Evolutionary conservation across 2,329 filamentous ascomycete genomes (phyloP).

Genomic region (Exophiala bonariae): DNA sequence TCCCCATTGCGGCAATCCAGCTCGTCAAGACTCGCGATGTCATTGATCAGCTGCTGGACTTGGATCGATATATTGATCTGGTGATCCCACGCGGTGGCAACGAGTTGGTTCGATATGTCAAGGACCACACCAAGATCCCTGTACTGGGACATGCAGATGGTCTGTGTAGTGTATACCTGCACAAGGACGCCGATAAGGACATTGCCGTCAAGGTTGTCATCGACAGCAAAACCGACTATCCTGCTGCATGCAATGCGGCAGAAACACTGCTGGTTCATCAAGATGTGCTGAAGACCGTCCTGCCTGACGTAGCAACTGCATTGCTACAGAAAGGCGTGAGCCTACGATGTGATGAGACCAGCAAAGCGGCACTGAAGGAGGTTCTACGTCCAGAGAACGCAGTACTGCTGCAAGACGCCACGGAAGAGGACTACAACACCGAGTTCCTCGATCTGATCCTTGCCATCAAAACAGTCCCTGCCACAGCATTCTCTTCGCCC

Average conservation of each 20-base stretch:
- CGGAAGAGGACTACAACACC: slow-evolving; percentile 74
- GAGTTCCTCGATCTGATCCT: slow-evolving; percentile 86
- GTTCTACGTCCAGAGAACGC: slow-evolving; percentile 45
- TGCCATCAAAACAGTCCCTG: slow-evolving; percentile 75
- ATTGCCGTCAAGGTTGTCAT: slow-evolving; percentile 76
- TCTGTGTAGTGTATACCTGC: slow-evolving; percentile 83
- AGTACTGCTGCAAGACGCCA: slow-evolving; percentile 62
- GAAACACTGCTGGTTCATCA: slow-evolving; percentile 88
- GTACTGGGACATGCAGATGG: slow-evolving; percentile 96
- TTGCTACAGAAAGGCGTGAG: slow-evolving; percentile 76
- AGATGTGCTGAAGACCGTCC: slow-evolving; percentile 63
- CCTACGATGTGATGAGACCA: slow-evolving; percentile 73
- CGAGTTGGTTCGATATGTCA: slow-evolving; percentile 86
- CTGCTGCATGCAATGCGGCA: slow-evolving; percentile 91
- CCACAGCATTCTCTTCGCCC: background rate
- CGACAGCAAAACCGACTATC: slow-evolving; percentile 92
- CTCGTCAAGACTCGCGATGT: slow-evolving; percentile 91
- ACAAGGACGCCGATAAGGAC: slow-evolving; percentile 69
- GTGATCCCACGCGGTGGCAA: slow-evolving; percentile 92
- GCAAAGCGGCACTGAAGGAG: slow-evolving; percentile 62
- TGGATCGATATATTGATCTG: slow-evolving; percentile 87
- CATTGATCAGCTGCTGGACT: slow-evolving; percentile 80
- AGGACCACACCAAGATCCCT: slow-evolving; percentile 86
- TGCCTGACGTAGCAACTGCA: slow-evolving; percentile 72
- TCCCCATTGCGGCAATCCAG: slow-evolving; percentile 86